Percentiles rank a stretch among this genome's conserved stretches.
Conservation (phyloP, 208 protist species). For the Perkinsela sp. region DNA sequence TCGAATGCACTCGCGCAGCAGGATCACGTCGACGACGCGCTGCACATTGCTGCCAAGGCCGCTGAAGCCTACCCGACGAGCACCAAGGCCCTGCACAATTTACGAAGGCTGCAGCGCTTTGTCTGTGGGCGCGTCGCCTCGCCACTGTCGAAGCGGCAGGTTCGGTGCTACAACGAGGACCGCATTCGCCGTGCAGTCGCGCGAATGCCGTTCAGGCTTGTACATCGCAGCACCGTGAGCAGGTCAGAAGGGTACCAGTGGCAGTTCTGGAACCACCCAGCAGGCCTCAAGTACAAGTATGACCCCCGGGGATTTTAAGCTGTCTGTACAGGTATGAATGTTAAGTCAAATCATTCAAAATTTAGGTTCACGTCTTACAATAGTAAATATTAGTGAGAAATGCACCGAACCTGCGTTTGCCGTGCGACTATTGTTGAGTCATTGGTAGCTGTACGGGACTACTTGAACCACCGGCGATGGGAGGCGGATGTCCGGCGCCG, state of each 20-base stretch:
- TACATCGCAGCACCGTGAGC: background rate
- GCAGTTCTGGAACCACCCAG: background rate
- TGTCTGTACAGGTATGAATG: no score
- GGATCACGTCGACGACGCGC: conserved; percentile 27
- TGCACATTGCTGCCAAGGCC: conserved; percentile 9
- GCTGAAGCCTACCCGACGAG: background rate
- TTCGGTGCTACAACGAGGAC: background rate
- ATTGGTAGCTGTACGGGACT: no score
- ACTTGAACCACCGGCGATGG: no score
- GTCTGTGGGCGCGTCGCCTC: background rate
- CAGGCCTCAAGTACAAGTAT: background rate
- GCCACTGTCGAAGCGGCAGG: background rate
- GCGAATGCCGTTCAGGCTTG: background rate
- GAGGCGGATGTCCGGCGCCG: no score
- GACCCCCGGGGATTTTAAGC: background rate
- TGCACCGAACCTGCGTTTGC: no score
- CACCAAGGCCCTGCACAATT: background rate
- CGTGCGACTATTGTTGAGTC: no score
- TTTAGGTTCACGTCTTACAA: no score
- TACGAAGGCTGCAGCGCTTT: background rate
- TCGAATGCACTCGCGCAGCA: conserved; percentile 36
- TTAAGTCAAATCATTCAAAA: no score
- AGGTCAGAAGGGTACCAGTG: background rate
- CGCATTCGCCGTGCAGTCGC: background rate
- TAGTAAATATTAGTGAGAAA: no score